Evolutionary conservation across 2,329 filamentous ascomycete genomes (phyloP).

Genomic region (Pseudogymnoascus sp.): DNA sequence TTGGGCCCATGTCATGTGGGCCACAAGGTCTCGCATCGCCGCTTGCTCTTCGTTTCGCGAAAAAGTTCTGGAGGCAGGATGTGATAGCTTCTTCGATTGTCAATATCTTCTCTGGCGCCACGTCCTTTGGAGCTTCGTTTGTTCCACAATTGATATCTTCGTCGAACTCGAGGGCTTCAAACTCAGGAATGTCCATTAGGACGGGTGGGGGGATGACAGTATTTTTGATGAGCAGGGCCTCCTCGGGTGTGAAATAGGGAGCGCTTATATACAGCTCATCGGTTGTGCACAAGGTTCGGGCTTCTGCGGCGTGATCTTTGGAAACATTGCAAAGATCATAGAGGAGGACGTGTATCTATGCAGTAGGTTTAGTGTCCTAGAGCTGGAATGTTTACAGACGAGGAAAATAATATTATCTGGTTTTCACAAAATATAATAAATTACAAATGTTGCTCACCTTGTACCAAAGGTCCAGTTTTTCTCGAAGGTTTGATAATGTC

Average conservation of each 20-base stretch:
- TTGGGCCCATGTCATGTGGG: slow-evolving; percentile 24
- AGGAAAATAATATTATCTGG: background rate
- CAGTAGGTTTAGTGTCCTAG: background rate
- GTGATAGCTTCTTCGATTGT: slow-evolving; percentile 23
- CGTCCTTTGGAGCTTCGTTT: background rate
- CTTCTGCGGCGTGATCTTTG: slow-evolving; percentile 16
- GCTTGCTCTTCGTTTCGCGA: slow-evolving; percentile 25
- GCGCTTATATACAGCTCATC: slow-evolving; percentile 26
- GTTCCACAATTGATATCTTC: slow-evolving; percentile 7
- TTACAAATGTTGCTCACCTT: background rate
- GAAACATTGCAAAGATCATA: slow-evolving; percentile 21
- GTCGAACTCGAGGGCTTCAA: background rate
- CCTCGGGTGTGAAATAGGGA: slow-evolving; percentile 24
- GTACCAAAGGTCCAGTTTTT: background rate
- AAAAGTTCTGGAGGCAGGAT: slow-evolving; percentile 21
- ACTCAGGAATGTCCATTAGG: slow-evolving; percentile 14
- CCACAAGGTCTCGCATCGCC: slow-evolving; percentile 26
- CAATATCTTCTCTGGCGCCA: slow-evolving; percentile 13
- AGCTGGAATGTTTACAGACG: background rate
- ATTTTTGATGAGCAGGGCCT: slow-evolving; percentile 19
- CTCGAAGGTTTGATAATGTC: background rate
- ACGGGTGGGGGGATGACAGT: slow-evolving; percentile 14
- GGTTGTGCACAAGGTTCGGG: slow-evolving; percentile 17
- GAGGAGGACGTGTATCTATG: slow-evolving; percentile 20
- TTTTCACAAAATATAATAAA: background rate